Evolutionary conservation across 148 eudicot species (phyloP).

Genomic region (Amaranthus hypochondriacus): DNA sequence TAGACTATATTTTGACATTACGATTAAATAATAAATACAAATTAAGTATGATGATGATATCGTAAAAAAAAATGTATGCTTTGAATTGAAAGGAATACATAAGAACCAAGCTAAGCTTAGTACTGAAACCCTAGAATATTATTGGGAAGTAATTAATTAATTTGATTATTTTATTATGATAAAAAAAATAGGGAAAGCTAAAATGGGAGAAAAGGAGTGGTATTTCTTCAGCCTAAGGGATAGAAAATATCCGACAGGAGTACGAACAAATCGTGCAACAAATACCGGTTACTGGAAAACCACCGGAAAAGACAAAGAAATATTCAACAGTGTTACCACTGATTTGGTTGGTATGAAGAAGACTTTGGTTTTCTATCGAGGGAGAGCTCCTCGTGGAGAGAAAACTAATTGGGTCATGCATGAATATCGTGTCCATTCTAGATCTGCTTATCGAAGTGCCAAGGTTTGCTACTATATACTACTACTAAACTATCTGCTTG

Average conservation of each 20-base stretch:
- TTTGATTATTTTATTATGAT: too few species aligned
- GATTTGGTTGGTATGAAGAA: conserved; percentile 93
- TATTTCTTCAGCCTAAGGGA: conserved; percentile 84
- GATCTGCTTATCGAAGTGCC: conserved; percentile 67
- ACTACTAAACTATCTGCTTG: too few species aligned
- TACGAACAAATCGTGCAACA: conserved; percentile 82
- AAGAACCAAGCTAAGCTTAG: too few species aligned
- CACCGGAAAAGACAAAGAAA: conserved; percentile 92
- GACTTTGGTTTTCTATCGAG: conserved; percentile 80
- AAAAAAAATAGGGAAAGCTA: conserved; percentile 44
- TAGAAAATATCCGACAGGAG: conserved; percentile 88
- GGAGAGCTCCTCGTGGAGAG: conserved; percentile 92
- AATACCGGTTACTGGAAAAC: conserved; percentile 96
- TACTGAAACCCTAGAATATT: too few species aligned
- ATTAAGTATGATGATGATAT: too few species aligned
- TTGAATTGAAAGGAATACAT: too few species aligned
- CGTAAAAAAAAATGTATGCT: too few species aligned
- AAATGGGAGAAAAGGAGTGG: conserved; percentile 94
- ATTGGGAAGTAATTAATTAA: too few species aligned
- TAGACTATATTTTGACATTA: too few species aligned
- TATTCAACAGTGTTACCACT: conserved; percentile 49
- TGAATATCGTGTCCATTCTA: conserved; percentile 84
- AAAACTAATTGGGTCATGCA: conserved; percentile 97
- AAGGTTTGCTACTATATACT: conserved; percentile 34
- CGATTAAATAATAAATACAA: too few species aligned